Base-by-base conservation (phyloP, 257 asterid genomes). In the Ajuga chamaepitys region DNA sequence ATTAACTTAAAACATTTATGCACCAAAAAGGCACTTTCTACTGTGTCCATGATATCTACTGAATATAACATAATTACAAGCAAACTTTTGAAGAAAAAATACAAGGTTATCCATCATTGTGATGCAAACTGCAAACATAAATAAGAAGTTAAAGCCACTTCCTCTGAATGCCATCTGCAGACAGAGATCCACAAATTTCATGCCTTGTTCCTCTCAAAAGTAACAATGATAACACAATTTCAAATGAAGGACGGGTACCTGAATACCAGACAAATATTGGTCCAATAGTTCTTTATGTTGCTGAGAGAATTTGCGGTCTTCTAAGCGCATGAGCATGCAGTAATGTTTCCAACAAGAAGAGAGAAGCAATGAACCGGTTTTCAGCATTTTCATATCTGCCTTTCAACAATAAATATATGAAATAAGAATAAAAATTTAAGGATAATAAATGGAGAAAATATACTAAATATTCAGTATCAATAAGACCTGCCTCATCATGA, bases 291-390 rank as follows among this genome's bases (percentile, higher is more conserved):
- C 95, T 64, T 79, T 91, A 74, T 80, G 75, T 63, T 82, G 78
- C 70, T 69, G 82, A 66, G 85, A 68, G 68, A 85, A 77, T 67
- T 72, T 81, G 81, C 37, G 62, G 82, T 88, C 85, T 72, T 83
- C 97, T 73, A 88, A 63, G 76, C 56, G 87, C 78, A 82, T 67
- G 46, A 92, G 88, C 83, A 80, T 61, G 65, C 97, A 95, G 26
- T 92, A 88, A 80, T 92, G 95, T 75, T 88, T 92, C 98, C 98
- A 92, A 82, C 97, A 92, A 59, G 98, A 88, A 51, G 92, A 83
- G 59, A 92, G 83, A 66, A 92, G 95, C 76, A 86, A 70, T 9
- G 84, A 77, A 67, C 91, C 95, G 42, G 88, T 82, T 74, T 83
- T 85, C 76, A 67, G 67, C 78, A 78, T 66, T 69, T 78, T 80